These are phyloP conservation scores for Hawksworthiomyces lignivorus DNA, from an alignment of 2,329 filamentous ascomycete genomes.

Conservation along the genomic window DNA sequence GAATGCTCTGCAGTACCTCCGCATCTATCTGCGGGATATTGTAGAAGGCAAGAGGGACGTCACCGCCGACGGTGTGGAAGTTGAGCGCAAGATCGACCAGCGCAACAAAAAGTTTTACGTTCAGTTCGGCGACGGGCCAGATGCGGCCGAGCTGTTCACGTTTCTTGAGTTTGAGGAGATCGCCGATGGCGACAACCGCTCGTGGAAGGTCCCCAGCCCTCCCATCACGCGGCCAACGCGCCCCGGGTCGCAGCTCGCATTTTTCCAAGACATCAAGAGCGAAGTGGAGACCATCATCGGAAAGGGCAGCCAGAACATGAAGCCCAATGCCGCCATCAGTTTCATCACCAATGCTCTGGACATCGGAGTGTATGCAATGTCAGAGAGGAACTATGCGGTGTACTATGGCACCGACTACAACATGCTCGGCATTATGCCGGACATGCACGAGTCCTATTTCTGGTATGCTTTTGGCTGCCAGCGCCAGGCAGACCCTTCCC, in stretches of 20 bases:
- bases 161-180: slow-evolving; percentile 41
- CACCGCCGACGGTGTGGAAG: slow-evolving; percentile 17
- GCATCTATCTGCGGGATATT: slow-evolving; percentile 45
- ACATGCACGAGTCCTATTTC: slow-evolving; percentile 19
- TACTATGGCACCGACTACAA: slow-evolving; percentile 15
- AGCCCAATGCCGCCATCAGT: slow-evolving; percentile 21
- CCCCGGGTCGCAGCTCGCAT: slow-evolving; percentile 36
- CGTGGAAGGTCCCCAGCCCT: slow-evolving; percentile 27
- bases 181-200: slow-evolving; percentile 30
- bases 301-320: slow-evolving; percentile 13
- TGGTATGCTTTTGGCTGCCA: slow-evolving; percentile 21
- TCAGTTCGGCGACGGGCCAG: slow-evolving; percentile 37
- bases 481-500: slow-evolving; percentile 15
- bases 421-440: slow-evolving; percentile 16
- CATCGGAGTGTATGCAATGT: slow-evolving; percentile 10
- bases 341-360: slow-evolving; percentile 14
- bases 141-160: slow-evolving; percentile 40
- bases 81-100: slow-evolving; percentile 37
- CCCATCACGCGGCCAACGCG: slow-evolving; percentile 31
- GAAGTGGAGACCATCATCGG: slow-evolving; percentile 36
- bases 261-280: slow-evolving; percentile 40
- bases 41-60: slow-evolving; percentile 30
- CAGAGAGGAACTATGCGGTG: not conserved
- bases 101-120: slow-evolving; percentile 50
- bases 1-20: slow-evolving; percentile 37